Conservation (phyloP, 1,139 yeast genomes). For the Magnusiomyces clavatus region DNA sequence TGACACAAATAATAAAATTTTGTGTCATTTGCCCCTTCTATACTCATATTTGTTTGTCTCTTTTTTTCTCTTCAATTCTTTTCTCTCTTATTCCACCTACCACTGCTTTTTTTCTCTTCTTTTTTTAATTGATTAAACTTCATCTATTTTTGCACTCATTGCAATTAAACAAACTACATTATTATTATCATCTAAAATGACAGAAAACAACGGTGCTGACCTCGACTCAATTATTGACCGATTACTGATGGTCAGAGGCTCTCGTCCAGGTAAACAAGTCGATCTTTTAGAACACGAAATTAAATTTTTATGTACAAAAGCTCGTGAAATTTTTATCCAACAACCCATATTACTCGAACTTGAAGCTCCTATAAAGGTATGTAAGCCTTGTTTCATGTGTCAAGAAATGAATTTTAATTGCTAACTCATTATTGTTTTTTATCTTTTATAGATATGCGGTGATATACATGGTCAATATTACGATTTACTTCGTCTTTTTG, state of each 20-base stretch:
- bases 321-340: conserved; percentile 94
- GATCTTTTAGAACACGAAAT: conserved; percentile 90
- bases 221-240: conserved; percentile 96
- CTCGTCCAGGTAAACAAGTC: conserved; percentile 96
- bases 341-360: conserved; percentile 93
- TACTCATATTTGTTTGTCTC: not conserved
- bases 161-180: not conserved
- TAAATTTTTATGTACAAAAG: conserved; percentile 91
- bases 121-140: not conserved
- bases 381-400: conserved; percentile 23
- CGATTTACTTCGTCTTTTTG: conserved; percentile 88
- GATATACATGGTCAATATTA: conserved; percentile 98
- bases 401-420: not conserved
- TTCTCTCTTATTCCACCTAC: not conserved
- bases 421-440: not conserved
- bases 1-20: not conserved
- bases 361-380: conserved; percentile 92
- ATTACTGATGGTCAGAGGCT: conserved; percentile 93
- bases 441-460: conserved; percentile 49
- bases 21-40: not conserved
- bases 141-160: not conserved
- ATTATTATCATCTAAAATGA: conserved; percentile 26
- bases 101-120: not conserved
- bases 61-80: not conserved
- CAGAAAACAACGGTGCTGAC: conserved; percentile 81